These are phyloP conservation scores for Austroboletus novae-zelandiae DNA, from an alignment of 1,284 basidiomycete genomes.

Conservation along the genomic window DNA sequence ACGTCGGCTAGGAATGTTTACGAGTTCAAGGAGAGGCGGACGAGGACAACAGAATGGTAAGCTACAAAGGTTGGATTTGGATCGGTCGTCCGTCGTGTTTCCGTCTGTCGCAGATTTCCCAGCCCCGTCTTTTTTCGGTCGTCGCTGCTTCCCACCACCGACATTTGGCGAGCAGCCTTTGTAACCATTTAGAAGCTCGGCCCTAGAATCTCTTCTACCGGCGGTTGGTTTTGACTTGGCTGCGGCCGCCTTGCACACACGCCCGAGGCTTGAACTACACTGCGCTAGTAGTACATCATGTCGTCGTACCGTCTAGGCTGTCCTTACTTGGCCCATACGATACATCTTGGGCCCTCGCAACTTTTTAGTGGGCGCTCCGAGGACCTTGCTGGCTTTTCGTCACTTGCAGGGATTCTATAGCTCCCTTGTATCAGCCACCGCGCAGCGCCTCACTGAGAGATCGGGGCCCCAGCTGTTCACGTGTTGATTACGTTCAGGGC, in stretches of 20 bases:
- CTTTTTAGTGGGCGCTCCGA: constrained; percentile 7
- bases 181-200: not conserved
- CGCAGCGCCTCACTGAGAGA: not conserved
- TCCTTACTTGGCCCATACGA: not conserved
- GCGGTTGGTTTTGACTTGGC: not conserved
- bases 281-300: too few species aligned
- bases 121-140: constrained; percentile 8
- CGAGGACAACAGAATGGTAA: not conserved
- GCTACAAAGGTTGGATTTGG: too few species aligned
- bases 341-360: not conserved
- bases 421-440: constrained; percentile 8
- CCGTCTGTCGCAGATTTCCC: constrained; percentile 4
- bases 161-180: not conserved
- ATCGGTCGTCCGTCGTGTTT: not conserved
- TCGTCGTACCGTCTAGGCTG: not conserved
- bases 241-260: not conserved
- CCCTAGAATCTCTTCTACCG: not conserved
- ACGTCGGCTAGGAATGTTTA: not conserved
- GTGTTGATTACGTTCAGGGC: constrained; percentile 9
- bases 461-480: constrained; percentile 5
- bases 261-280: too few species aligned
- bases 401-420: not conserved
- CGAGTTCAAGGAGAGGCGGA: not conserved
- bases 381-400: not conserved
- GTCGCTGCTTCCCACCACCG: not conserved